Conservation (phyloP, 2,329 filamentous ascomycete species). For the Sporothrix pallida region DNA sequence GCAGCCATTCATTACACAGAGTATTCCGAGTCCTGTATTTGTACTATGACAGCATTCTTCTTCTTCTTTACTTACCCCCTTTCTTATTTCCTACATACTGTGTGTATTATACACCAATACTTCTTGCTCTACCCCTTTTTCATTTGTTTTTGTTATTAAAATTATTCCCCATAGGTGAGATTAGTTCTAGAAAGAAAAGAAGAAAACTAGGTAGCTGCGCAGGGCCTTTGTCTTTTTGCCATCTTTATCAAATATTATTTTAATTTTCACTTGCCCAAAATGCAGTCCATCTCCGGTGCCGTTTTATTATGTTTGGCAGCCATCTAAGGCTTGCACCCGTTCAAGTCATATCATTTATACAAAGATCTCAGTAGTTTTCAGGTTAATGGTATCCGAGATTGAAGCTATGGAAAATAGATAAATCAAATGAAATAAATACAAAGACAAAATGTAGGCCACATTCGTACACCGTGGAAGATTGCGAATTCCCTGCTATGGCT, state of each 20-base stretch:
- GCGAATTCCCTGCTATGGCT: not conserved
- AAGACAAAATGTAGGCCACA: not conserved
- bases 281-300: not conserved
- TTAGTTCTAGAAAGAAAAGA: not conserved
- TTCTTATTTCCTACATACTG: not conserved
- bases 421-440: not conserved
- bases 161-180: not conserved
- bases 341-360: not conserved
- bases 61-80: not conserved
- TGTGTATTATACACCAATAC: not conserved
- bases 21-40: not conserved
- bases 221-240: not conserved
- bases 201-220: not conserved
- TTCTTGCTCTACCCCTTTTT: not conserved
- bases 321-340: not conserved
- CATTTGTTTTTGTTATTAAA: not conserved
- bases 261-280: not conserved
- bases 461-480: not conserved
- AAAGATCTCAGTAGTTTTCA: not conserved
- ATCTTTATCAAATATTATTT: conserved; percentile 1
- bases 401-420: not conserved
- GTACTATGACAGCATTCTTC: not conserved
- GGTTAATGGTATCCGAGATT: not conserved
- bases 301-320: not conserved
- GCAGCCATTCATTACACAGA: not conserved